Base-by-base conservation (phyloP, 257 asterid genomes). In the Catharanthus roseus region DNA sequence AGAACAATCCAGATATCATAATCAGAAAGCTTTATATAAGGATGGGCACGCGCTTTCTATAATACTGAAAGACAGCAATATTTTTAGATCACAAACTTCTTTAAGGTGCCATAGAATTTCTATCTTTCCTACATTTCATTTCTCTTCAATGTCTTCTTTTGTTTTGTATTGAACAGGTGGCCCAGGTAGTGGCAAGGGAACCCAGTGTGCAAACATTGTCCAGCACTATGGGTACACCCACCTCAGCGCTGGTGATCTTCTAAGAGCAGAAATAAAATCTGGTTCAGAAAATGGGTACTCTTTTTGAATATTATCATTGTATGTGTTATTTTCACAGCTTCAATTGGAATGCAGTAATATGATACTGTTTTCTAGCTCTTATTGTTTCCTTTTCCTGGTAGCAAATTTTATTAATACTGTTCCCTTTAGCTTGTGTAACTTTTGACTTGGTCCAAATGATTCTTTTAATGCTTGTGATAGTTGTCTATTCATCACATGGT, bases 171-270 rank as follows among this genome's bases (percentile, higher is more conserved):
- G 86, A 75, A 68, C 84, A 92, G 98, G 98, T 74, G 98, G 98
- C 69, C 98, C 98, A 9, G 98, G 98, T 71, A 92, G 98, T 75
- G 98, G 98, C 57, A 92, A 92, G 85, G 98, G 98, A 68, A 92
- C 98, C 73, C 98, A 92, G 66, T 90, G 97, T 85, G 85, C 88
- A 29, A 85, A 87, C 66, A 90, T 92, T 68, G 97, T 92, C 42
- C 39, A 83, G 68, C 84, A 90, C 72, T 92, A 86, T 72, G 97
- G 98, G 62, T 88, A 83, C 78, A 90, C 89, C 57, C 98, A 92
- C 80, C 97, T 92, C 68, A 92, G 98, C 74, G 98, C 98, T 16
- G 98, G 98, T 71, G 98, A 92, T 82, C 97, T 92, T 75, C 97
- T 92, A 73, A 86, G 98, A 64, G 93, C 89, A 77, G 98, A 92